phyloP scores from a whole-genome alignment of 306 rosid genomes.

The Quillaja saponaria region DNA sequence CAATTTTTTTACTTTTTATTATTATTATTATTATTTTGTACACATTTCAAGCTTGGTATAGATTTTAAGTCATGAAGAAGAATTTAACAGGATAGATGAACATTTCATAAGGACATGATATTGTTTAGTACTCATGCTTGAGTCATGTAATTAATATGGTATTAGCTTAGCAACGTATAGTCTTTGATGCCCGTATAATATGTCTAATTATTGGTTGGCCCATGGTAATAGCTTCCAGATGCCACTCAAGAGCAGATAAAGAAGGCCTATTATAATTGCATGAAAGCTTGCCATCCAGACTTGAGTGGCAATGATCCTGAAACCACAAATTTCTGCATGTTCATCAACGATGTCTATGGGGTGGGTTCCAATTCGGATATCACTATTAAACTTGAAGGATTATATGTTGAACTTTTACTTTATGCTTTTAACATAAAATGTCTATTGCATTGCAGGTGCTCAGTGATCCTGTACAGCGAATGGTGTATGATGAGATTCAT shows the following conservation, averaged over 20 bases:
- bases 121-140: too few species aligned
- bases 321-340: conserved; percentile 84
- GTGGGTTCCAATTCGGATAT: conserved; percentile 44
- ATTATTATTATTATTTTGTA: too few species aligned
- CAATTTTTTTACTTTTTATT: too few species aligned
- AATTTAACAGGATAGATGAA: too few species aligned
- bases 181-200: conserved; percentile 2
- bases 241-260: conserved; percentile 79
- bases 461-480: conserved; percentile 92
- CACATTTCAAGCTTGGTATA: too few species aligned
- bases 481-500: conserved; percentile 89
- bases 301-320: conserved; percentile 82
- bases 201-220: conserved; percentile 28
- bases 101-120: too few species aligned
- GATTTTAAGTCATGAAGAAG: too few species aligned
- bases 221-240: conserved; percentile 74
- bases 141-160: too few species aligned
- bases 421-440: conserved; percentile 33
- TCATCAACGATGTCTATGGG: conserved; percentile 87
- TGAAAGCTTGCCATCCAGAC: conserved; percentile 98
- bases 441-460: conserved; percentile 77
- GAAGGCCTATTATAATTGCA: conserved; percentile 88
- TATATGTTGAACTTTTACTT: background rate
- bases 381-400: conserved; percentile 25
- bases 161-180: background rate